phyloP scores from a whole-genome alignment of 2,329 filamentous ascomycete genomes.

The Sarocladiaceae sp. region DNA sequence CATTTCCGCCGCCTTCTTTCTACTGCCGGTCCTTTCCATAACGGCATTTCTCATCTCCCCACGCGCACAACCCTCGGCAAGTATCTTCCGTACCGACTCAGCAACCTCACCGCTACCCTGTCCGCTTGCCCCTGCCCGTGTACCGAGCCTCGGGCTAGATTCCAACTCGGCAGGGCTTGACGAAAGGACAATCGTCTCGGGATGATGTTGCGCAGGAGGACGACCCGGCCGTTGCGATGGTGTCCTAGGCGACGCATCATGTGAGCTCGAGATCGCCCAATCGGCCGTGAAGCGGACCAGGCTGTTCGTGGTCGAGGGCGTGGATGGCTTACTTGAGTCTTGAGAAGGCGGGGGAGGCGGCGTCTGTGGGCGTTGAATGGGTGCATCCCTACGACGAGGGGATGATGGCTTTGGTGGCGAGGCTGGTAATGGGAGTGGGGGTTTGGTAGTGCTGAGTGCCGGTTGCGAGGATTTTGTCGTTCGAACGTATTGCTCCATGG shows the following conservation, averaged over 20 bases:
- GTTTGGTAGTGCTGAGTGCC: slow-evolving; percentile 7
- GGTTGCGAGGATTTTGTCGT: slow-evolving; percentile 27
- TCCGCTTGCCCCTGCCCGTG: neutral
- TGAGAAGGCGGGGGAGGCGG: slow-evolving; percentile 20
- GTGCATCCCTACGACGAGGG: neutral
- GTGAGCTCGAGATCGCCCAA: slow-evolving; percentile 39
- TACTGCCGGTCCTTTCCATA: slow-evolving; percentile 15
- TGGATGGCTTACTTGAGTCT: slow-evolving; percentile 32
- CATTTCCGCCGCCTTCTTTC: slow-evolving; percentile 12
- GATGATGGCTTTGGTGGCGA: slow-evolving; percentile 7
- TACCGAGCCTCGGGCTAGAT: neutral
- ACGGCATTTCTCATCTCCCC: neutral
- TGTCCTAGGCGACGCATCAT: slow-evolving; percentile 32
- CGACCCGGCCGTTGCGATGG: slow-evolving; percentile 12
- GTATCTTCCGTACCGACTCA: slow-evolving; percentile 19
- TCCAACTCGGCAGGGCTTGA: slow-evolving; percentile 33
- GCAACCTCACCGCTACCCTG: slow-evolving; percentile 11
- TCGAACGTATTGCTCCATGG: slow-evolving; percentile 35
- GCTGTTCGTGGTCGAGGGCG: slow-evolving; percentile 18
- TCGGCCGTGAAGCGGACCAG: slow-evolving; percentile 20
- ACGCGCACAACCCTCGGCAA: slow-evolving; percentile 13
- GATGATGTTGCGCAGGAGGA: slow-evolving; percentile 6
- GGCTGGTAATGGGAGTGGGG: slow-evolving; percentile 9
- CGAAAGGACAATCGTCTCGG: slow-evolving; percentile 37
- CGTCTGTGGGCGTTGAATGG: slow-evolving; percentile 10